These are phyloP conservation scores for Aspergillus sp. DNA, from an alignment of 2,329 filamentous ascomycete genomes.

Conservation along the genomic window DNA sequence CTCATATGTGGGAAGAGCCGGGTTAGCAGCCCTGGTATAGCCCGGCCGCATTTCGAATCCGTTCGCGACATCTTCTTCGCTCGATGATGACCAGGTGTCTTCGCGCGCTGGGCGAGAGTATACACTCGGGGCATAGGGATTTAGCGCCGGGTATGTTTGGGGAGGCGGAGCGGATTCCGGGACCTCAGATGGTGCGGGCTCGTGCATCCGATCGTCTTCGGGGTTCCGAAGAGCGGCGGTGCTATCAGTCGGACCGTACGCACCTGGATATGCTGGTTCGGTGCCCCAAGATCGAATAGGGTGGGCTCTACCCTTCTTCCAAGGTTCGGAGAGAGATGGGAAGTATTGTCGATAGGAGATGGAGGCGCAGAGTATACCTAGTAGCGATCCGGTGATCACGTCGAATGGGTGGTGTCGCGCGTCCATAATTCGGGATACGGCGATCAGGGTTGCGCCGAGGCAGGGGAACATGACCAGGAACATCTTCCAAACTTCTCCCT, in stretches of 20 bases:
- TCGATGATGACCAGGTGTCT: conserved; percentile 37
- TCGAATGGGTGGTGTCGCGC: conserved; percentile 63
- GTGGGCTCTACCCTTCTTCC: conserved; percentile 60
- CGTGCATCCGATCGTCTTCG: conserved; percentile 28
- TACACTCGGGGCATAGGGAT: conserved; percentile 26
- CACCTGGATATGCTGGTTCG: conserved; percentile 45
- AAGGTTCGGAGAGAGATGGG: conserved; percentile 54
- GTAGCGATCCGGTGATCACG: conserved; percentile 55
- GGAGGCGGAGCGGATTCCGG: conserved; percentile 7
- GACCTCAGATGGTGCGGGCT: conserved; percentile 6
- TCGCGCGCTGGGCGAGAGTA: conserved; percentile 31
- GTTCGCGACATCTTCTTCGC: conserved; percentile 36
- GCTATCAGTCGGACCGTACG: conserved; percentile 20
- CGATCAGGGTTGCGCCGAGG: conserved; percentile 55
- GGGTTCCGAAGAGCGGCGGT: conserved; percentile 32
- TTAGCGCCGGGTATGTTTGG: conserved; percentile 22
- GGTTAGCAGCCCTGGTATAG: conserved; percentile 27
- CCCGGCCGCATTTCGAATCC: conserved; percentile 40
- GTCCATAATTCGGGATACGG: conserved; percentile 61
- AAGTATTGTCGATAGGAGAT: conserved; percentile 61
- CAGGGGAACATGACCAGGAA: conserved; percentile 55
- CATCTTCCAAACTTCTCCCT: conserved; percentile 61
- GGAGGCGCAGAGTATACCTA: conserved; percentile 55
- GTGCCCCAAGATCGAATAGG: conserved; percentile 60
- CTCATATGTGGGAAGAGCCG: conserved; percentile 26